A percentile compares a stretch with the other conserved stretches of the same genome.
phyloP scores from a whole-genome alignment of 225 moss, liverwort and hornwort genomes.

The Neckera pumila region DNA sequence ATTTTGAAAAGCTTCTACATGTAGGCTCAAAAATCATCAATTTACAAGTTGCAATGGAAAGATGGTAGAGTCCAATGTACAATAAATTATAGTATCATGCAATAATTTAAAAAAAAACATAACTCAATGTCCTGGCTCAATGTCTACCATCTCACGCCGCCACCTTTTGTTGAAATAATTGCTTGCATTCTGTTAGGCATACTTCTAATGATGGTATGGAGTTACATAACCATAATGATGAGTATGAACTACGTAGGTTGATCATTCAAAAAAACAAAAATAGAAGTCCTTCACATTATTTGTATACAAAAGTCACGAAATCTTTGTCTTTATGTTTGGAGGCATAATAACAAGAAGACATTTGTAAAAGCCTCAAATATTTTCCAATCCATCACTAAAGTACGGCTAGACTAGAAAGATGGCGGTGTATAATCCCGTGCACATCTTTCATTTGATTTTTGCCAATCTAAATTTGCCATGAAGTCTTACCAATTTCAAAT shows the following conservation, averaged over 20 bases:
- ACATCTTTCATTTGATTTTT: not conserved
- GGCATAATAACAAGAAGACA: not conserved
- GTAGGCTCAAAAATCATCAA: not conserved
- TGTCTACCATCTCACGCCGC: not conserved
- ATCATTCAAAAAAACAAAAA: too few species aligned
- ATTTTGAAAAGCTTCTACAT: not conserved
- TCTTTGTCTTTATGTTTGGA: not conserved
- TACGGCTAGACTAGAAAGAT: rapidly evolving
- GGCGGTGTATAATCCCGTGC: rapidly evolving
- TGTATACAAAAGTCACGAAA: not conserved
- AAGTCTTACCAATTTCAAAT: not conserved
- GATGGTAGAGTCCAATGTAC: not conserved
- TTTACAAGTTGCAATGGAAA: rapidly evolving
- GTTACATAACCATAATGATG: too few species aligned
- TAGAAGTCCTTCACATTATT: rapidly evolving
- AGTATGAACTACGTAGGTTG: too few species aligned
- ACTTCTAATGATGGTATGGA: not conserved
- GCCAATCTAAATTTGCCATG: not conserved
- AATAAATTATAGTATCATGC: not conserved
- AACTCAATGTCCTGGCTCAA: not conserved
- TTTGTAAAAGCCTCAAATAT: not conserved
- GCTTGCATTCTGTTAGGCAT: not conserved
- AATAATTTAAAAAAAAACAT: too few species aligned
- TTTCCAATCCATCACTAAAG: not conserved
- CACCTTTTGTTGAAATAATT: too few species aligned